Base-by-base conservation (phyloP, 306 rosid genomes). In the Datisca glomerata region DNA sequence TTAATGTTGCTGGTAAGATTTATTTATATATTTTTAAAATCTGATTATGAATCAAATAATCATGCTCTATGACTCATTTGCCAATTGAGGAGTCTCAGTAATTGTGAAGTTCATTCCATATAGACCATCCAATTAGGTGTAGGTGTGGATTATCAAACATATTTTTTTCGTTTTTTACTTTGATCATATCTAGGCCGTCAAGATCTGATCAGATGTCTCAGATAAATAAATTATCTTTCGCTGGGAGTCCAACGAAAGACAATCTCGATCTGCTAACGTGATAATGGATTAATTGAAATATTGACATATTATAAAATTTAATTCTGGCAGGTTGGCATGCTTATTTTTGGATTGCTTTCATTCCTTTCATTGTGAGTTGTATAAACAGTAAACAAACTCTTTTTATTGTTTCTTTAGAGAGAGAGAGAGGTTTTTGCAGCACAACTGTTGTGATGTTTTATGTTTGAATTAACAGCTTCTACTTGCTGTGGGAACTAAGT, bases 301-400 rank as follows among this genome's bases (percentile, higher is more conserved):
- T 44, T 13, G 2, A 14, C 18, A 20, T 23, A 18, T 18, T 50
- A 19, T 6, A 31, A 2, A 8, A 8, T 5, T 5, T 6, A 14
- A 9, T 21, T 22, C 39, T 31, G 34, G 25, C 58, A 63, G 69
- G 69, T 43, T 48, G 24, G 63, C 63, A 63, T 56, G 20, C 49
- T 11, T 63, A 63, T 29, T 63, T 63, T 25, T 63, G 69, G 69
- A 25, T 63, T 42, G 34, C 69, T 17, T 63, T 63, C 47, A n/a
- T 49, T 24, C 69, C 69, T 7, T 43, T 56, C 31, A 4, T 43
- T 10, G 69, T 63, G 42, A 63, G 64, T 43, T 47, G 8, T n/a
- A 10, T 6, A 16, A 18, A 51, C 28, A 23, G 7, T n/a, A 8
- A 7, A 3, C 4, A 5, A 3, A 28, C 1, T 38, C 19, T 38